These are phyloP conservation scores for Fusarium nodosum DNA, from an alignment of 2,329 filamentous ascomycete species.

Conservation along the genomic window DNA sequence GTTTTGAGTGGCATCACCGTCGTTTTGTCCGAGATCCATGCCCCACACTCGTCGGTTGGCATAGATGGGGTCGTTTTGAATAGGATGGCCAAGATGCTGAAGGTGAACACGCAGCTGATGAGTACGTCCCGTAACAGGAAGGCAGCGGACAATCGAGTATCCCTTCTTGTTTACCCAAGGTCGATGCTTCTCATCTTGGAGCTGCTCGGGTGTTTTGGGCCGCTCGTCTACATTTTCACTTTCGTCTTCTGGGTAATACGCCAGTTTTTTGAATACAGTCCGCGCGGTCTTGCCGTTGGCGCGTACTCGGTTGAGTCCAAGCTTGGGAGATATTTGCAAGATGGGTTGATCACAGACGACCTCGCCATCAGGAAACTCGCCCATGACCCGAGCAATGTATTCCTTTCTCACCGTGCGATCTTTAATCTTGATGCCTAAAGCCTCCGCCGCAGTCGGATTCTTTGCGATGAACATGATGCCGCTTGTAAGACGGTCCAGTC, in stretches of 20 bases:
- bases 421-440: slow-evolving; percentile 81
- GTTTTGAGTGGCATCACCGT: slow-evolving; percentile 75
- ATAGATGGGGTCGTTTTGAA: slow-evolving; percentile 98
- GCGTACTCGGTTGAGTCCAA: slow-evolving; percentile 93
- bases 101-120: slow-evolving; percentile 96
- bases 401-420: slow-evolving; percentile 91
- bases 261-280: slow-evolving; percentile 91
- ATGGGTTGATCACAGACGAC: slow-evolving; percentile 95
- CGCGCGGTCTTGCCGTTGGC: slow-evolving; percentile 91
- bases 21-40: slow-evolving; percentile 76
- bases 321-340: slow-evolving; percentile 91
- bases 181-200: slow-evolving; percentile 47
- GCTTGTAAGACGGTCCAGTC: slow-evolving; percentile 93
- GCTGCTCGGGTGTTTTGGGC: slow-evolving; percentile 45
- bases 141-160: slow-evolving; percentile 94
- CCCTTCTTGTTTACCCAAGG: slow-evolving; percentile 73
- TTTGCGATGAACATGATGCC: slow-evolving; percentile 99
- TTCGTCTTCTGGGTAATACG: slow-evolving; percentile 78
- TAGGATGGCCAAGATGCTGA: slow-evolving; percentile 93
- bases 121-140: slow-evolving; percentile 92
- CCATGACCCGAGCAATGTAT: slow-evolving; percentile 91
- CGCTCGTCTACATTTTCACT: slow-evolving; percentile 44
- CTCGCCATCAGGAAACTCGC: slow-evolving; percentile 91
- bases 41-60: slow-evolving; percentile 95
- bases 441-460: slow-evolving; percentile 81